Evolutionary conservation across 495 filamentous ascomycete species (phyloP), one percentile per base, ranked within the genome.

Genomic region (Saxophila tyrrhenica): DNA sequence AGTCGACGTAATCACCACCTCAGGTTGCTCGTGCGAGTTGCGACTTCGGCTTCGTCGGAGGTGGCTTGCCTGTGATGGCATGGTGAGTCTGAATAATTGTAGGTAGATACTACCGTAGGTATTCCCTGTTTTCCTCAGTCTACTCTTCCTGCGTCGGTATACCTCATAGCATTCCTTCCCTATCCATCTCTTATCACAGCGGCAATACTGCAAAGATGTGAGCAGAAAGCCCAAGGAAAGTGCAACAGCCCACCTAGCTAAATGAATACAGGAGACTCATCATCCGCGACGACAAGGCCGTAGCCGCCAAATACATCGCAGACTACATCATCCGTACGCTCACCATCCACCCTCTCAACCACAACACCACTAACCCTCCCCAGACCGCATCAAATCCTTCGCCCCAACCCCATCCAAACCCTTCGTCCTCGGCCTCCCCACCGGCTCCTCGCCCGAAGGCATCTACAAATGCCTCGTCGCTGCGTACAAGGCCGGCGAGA

Each of bases 371-470:
- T 62, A 38, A 62, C 5, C 1, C 23, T 32, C 22, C 62, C 11
- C 48, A 75, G 72, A 80, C 55, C 78, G 87, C 43, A 89, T 94
- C 73, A 81, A 83, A 48, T 65, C 75, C 41, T 91, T 86, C 70
- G 75, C 75, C 35, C 86, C 87, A 3, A 84, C 82, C 0, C 75
- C 81, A 20, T 65, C 72, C 57, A 78, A 82, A 55, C 86, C 86
- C 1, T 91, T 91, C 61, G 85, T 91, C 0, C 81, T 94, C 20
- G 87, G 87, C 48, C 77, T 94, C 15, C 87, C 87, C 2, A 91
- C 87, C 21, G 87, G 87, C 19, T 86, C 82, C 61, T 88, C 82
- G 57, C 87, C 87, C 0, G 78, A 87, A 51, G 75, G 78, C 49
- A 82, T 91, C 64, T 94, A 94, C 76, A 80, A 78, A 65, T 76